Conservation (phyloP, 345 rosid species). For the Kernera saxatilis region DNA sequence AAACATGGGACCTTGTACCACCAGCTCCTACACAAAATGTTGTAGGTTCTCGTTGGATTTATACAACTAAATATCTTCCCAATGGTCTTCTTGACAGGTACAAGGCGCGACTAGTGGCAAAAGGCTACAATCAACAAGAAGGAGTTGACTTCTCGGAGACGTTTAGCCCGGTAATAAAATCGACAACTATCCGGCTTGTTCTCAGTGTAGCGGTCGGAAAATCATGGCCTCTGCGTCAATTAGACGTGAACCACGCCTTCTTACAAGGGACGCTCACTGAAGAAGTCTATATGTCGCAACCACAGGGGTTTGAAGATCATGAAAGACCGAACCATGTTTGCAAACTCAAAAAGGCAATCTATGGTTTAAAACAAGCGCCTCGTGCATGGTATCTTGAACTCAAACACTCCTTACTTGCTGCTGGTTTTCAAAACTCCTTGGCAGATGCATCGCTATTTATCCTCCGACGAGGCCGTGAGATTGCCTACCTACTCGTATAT, state of each 20-base stretch:
- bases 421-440: not conserved
- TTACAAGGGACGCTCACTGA: no score
- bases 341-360: not conserved
- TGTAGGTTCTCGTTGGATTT: not conserved
- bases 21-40: not conserved
- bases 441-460: not conserved
- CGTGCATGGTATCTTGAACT: not conserved
- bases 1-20: not conserved
- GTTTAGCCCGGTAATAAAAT: not conserved
- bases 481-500: not conserved
- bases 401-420: rapidly evolving
- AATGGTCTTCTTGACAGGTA: not conserved
- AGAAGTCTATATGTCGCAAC: no score
- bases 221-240: no score
- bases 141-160: not conserved
- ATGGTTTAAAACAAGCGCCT: not conserved
- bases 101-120: not conserved
- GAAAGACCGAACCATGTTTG: not conserved
- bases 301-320: no score
- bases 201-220: no score
- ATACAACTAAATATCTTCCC: not conserved
- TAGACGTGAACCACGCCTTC: no score
- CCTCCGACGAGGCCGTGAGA: rapidly evolving
- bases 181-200: no score
- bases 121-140: not conserved